A percentile compares a stretch with the other conserved stretches of the same genome.
These are phyloP conservation scores for Bothriochloa decipiens DNA, from an alignment of 176 grass and related monocot genomes.

Conservation along the genomic window DNA sequence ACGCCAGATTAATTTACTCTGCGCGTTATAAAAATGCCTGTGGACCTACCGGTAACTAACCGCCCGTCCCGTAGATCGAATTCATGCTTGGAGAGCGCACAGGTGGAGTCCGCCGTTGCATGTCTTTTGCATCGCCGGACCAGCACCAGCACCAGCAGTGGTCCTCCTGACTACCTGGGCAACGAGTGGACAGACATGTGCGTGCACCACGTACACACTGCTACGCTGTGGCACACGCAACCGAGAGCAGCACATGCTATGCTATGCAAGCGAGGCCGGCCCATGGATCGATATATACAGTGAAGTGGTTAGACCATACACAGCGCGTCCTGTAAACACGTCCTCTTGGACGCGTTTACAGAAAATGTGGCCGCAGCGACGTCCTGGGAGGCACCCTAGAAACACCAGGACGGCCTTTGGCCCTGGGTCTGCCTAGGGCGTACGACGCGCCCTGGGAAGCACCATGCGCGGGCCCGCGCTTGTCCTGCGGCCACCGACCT, in stretches of 20 bases:
- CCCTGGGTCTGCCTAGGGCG: no score
- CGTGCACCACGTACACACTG: not conserved
- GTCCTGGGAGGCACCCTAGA: no score
- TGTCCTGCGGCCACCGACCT: no score
- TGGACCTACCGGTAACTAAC: conserved; percentile 31
- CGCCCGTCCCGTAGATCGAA: not conserved
- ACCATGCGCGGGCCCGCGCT: no score
- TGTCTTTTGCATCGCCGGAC: not conserved
- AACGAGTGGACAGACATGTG: not conserved
- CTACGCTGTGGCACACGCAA: not conserved
- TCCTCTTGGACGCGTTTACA: no score
- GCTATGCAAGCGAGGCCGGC: no score
- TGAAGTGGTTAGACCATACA: conserved; percentile 36
- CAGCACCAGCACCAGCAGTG: not conserved
- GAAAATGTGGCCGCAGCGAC: no score
- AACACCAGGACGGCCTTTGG: no score
- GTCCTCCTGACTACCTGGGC: conserved; percentile 13
- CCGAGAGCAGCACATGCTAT: conserved; percentile 8
- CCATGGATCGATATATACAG: not conserved
- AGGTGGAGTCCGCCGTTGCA: no score
- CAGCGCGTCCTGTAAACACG: no score
- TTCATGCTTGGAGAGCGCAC: not conserved
- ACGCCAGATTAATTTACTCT: not conserved
- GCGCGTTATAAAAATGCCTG: not conserved
- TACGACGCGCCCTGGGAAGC: no score